Evolutionary conservation across 2,329 filamentous ascomycete species (phyloP).

Genomic region (Aspergillus sp.): DNA sequence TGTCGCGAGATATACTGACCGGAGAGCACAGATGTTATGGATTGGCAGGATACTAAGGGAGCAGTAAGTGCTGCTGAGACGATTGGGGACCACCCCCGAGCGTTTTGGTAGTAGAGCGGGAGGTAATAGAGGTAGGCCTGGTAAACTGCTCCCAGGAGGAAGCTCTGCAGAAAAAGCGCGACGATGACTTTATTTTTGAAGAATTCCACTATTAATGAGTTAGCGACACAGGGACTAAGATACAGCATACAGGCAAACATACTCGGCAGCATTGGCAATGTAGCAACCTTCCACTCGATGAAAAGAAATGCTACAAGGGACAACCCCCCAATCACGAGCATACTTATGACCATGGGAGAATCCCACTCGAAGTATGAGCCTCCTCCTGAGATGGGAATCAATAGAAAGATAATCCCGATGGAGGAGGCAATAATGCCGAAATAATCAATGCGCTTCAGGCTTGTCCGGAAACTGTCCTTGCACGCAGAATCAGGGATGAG

Average conservation of each 20-base stretch:
- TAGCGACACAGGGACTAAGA: neutral
- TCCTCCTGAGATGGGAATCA: slow-evolving; percentile 65
- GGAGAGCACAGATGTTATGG: slow-evolving; percentile 38
- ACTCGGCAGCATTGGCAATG: slow-evolving; percentile 59
- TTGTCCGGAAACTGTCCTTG: slow-evolving; percentile 44
- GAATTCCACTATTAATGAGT: slow-evolving; percentile 33
- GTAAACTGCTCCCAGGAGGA: slow-evolving; percentile 61
- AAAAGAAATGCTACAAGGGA: slow-evolving; percentile 53
- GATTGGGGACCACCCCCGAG: slow-evolving; percentile 45
- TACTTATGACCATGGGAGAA: slow-evolving; percentile 59
- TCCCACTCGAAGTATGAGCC: slow-evolving; percentile 58
- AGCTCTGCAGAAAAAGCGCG: slow-evolving; percentile 58
- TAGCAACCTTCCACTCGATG: slow-evolving; percentile 56
- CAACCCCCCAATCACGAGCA: slow-evolving; percentile 54
- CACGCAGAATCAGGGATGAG: slow-evolving; percentile 54
- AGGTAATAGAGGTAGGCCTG: slow-evolving; percentile 62
- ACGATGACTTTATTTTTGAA: slow-evolving; percentile 56
- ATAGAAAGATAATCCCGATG: slow-evolving; percentile 57
- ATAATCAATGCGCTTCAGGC: slow-evolving; percentile 52
- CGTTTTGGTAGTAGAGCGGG: slow-evolving; percentile 63
- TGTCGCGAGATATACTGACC: slow-evolving; percentile 59
- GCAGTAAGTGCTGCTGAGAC: slow-evolving; percentile 54
- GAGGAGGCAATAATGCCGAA: slow-evolving; percentile 57
- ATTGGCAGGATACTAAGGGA: slow-evolving; percentile 52
- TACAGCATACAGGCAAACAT: slow-evolving; percentile 11